A percentile compares a stretch with the other conserved stretches of the same genome.
phyloP scores from a whole-genome alignment of 1,139 yeast genomes.

The Yamadazyma trypodendri region DNA sequence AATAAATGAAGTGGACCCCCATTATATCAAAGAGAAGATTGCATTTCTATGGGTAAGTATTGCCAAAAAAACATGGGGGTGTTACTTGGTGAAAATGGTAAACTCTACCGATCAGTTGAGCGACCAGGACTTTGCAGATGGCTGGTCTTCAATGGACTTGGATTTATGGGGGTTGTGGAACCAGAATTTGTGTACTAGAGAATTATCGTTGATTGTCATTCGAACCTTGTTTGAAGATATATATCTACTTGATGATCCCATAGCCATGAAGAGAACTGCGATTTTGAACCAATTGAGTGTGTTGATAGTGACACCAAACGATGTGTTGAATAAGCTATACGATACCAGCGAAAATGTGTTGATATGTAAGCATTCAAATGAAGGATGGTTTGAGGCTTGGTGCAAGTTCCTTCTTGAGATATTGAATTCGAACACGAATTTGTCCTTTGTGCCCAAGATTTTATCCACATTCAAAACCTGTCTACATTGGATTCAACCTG shows the following conservation, averaged over 20 bases:
- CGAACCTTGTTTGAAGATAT: conserved; percentile 91
- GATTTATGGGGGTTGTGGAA: conserved; percentile 77
- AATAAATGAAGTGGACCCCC: conserved; percentile 69
- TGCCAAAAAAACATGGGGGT: conserved; percentile 94
- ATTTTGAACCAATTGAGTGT: conserved; percentile 80
- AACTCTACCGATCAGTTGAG: conserved; percentile 12
- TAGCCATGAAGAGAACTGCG: conserved; percentile 79
- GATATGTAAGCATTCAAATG: conserved; percentile 58
- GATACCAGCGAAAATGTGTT: conserved; percentile 67
- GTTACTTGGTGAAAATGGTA: conserved; percentile 33
- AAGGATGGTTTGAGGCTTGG: conserved; percentile 92
- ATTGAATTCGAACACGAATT: conserved; percentile 36
- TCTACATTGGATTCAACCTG: conserved; percentile 86
- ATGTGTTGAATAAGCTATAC: conserved; percentile 62
- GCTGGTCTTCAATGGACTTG: conserved; percentile 91
- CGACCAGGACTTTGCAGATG: conserved; percentile 52
- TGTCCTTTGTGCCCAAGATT: conserved; percentile 60
- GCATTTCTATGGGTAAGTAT: conserved; percentile 90
- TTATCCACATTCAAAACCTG: conserved; percentile 86
- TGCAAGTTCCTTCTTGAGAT: conserved; percentile 59
- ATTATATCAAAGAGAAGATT: conserved; percentile 83
- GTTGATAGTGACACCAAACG: conserved; percentile 73
- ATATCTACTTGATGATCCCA: conserved; percentile 87
- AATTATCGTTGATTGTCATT: conserved; percentile 71
- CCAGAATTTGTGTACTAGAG: conserved; percentile 60